Evolutionary conservation across 75 land plant genomes (phyloP), one percentile per base, ranked within the genome.

Genomic region (Pinus tabuliformis): DNA sequence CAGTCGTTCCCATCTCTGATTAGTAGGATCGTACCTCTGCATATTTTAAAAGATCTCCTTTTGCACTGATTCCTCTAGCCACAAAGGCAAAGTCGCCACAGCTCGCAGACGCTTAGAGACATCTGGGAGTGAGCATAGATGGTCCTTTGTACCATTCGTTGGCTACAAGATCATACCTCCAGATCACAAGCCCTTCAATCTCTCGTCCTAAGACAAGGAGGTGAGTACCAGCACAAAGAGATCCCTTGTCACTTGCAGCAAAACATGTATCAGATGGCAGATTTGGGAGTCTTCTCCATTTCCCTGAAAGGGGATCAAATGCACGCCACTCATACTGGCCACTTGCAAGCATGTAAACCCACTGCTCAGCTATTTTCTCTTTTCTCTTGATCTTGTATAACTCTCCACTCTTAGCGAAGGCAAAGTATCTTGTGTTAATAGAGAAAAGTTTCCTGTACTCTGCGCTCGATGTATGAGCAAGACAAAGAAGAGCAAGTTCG

Each of bases 41-140:
- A 28, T 71, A 18, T 39, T 71, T 68, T 14, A 86, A 30, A 56
- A 72, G n/a, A 18, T 66, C 70, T 37, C 70, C 45, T 2, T 42
- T 66, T 66, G 70, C 70, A 66, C 72, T 75, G 56, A 76, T 78
- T 72, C 91, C 93, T 12, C 95, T 92, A 11, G 95, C 95, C 13
- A 90, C 90, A 74, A 33, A 88, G 7, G 89, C 95, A 62, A 75
- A 81, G 22, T 26, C 58, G 5, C 91, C 95, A 45, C 83, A 81
- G 57, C 80, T 84, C 13, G 91, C 93, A 28, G 89, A 88, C 1
- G 86, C 93, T 61, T 88, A 93, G 54, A 93, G 77, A 66, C 95
- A 90, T 1, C 93, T 83, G 5, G 83, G 83, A 22, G 74, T 75
- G 30, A 75, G 73, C 95, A 93, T 93, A 26, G 70, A 72, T 5